Conservation (phyloP, 2,329 filamentous ascomycete genomes). For the Sclerotinia trifoliorum region DNA sequence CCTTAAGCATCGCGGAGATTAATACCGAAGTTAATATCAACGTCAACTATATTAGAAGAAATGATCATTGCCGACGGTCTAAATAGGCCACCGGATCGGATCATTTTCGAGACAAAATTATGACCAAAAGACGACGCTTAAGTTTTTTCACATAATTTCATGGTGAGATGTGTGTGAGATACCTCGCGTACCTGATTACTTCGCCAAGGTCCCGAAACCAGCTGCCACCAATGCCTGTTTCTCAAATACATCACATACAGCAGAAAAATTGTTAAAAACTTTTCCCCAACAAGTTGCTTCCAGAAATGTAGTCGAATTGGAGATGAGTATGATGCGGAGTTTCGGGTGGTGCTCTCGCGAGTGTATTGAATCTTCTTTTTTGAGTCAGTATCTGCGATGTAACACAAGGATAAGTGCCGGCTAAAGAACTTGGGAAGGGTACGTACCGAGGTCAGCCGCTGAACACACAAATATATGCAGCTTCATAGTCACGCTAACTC, state of each 20-base stretch:
- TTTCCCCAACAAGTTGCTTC: background rate
- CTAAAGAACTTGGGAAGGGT: background rate
- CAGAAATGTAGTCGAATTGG: background rate
- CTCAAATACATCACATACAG: background rate
- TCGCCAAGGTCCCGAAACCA: conserved; percentile 1
- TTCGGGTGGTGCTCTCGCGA: background rate
- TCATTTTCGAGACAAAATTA: conserved; percentile 18
- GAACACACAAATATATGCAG: background rate
- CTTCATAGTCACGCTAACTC: background rate
- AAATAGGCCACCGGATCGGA: conserved; percentile 18
- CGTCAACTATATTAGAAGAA: background rate
- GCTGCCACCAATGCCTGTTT: background rate
- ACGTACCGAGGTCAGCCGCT: background rate
- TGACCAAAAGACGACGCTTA: background rate
- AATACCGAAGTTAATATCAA: conserved; percentile 1
- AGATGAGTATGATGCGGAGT: background rate
- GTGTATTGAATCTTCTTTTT: background rate
- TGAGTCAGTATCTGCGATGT: background rate
- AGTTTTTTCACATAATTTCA: background rate
- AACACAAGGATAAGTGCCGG: background rate
- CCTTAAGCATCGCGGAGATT: conserved; percentile 3
- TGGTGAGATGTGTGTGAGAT: background rate
- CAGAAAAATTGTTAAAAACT: background rate
- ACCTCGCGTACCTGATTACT: conserved; percentile 1
- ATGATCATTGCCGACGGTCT: background rate